Evolutionary conservation across 1,284 basidiomycete genomes (phyloP), one percentile per base, ranked within the genome.

Genomic region (Singerocomus rubriflavus): DNA sequence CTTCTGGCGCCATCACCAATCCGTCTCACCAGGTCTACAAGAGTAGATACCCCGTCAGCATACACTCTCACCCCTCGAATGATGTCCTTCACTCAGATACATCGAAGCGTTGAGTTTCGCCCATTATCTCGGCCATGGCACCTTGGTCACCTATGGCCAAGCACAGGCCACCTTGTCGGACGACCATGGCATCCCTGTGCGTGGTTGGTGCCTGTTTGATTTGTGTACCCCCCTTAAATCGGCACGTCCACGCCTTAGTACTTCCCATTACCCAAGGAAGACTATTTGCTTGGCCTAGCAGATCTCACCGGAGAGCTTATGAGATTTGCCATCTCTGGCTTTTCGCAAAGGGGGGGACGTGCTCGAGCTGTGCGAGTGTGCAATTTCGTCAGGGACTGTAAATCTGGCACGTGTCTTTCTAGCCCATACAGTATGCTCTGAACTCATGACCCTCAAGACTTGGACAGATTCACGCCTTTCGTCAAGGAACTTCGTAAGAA

Each of bases 231-330:
- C 13, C 46, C 27, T 46, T 56, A 21, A 25, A 59, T 41, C 30
- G 27, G 48, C 34, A 26, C 1, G 7, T 13, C 17, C 46, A 42
- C 43, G 14, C 45, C 33, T 58, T 46, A 90, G 88, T 85, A 79
- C 56, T 82, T 92, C 57, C 79, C 82, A 11, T 61, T 92, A 27
- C 76, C 91, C 3, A 66, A 80, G 26, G 82, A 87, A 47, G 94
- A 98, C 61, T 98, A 98, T 66, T 75, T 98, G 13, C 80, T 98
- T 2, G 96, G 96, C 13, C 73, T 98, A 29, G 93, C 92, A 2
- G 96, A 99, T 68, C 75, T 99, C 31, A 97, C 93, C 0, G 96
- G 96, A 37, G 96, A 98, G 70, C 81, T 96, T n/a, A 98, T 98
- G 96, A 82, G 96, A 33, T 90, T 88, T 56, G 93, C 93, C 5